Evolutionary conservation across 768 basidiomycete species (phyloP).

Genomic region (Paxillus ammoniavirescens): DNA sequence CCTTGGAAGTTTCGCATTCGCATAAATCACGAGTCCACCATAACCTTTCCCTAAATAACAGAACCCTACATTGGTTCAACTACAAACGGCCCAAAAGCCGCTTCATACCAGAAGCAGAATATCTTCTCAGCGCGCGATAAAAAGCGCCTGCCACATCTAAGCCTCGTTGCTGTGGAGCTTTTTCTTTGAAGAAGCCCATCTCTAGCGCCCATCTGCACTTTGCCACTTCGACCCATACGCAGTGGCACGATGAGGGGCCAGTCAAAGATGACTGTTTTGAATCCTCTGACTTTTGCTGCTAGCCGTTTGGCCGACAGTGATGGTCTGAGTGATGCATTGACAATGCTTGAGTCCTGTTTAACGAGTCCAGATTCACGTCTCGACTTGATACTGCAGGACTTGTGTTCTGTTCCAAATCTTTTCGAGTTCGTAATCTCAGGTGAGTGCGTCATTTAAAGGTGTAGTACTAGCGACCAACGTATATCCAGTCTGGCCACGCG

Average conservation of each 20-base stretch:
- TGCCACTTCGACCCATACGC: background rate
- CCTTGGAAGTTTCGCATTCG: background rate
- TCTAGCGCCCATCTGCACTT: background rate
- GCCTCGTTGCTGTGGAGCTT: background rate
- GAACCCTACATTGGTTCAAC: no score
- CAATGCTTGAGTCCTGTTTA: constrained; percentile 25
- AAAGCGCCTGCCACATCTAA: no score
- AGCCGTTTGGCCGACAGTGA: constrained; percentile 14
- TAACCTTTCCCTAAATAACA: background rate
- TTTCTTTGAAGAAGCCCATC: background rate
- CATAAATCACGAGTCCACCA: background rate
- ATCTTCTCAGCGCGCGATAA: background rate
- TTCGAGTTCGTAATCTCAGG: constrained; percentile 33
- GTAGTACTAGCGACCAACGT: background rate
- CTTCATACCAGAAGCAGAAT: background rate
- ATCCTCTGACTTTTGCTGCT: constrained; percentile 17
- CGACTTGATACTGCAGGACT: constrained; percentile 23
- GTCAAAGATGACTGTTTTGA: constrained; percentile 6
- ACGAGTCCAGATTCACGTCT: constrained; percentile 15
- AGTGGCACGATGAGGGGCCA: background rate
- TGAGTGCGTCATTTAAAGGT: constrained; percentile 1
- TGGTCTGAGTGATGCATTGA: constrained; percentile 16
- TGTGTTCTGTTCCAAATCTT: constrained; percentile 24
- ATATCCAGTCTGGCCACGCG: constrained; percentile 13
- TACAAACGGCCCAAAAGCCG: background rate